phyloP scores from a whole-genome alignment of 441 rosid genomes.

The Isatis lusitanica region DNA sequence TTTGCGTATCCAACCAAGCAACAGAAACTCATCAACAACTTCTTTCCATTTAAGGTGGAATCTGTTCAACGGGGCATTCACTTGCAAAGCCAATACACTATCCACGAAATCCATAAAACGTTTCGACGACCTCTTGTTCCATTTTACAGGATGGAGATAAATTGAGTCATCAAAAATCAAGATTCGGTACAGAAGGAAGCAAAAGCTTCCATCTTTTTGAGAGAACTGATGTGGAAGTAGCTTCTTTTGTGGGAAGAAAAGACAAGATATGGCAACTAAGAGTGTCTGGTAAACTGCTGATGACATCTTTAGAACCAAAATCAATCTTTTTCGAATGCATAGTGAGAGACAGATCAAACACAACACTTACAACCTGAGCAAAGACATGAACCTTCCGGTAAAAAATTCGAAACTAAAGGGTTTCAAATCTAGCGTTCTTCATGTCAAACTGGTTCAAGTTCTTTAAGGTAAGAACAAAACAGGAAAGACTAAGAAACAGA shows the following conservation, averaged over 20 bases:
- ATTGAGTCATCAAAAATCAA: not conserved
- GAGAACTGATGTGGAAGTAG: conserved; percentile 15
- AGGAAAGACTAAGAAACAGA: no score
- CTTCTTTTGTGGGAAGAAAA: conserved; percentile 15
- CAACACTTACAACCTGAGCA: not conserved
- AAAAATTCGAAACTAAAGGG: not conserved
- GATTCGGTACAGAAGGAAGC: not conserved
- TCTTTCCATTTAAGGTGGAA: not conserved
- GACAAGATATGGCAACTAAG: conserved; percentile 7
- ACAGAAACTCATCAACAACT: not conserved
- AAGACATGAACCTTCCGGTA: not conserved
- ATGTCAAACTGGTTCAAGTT: conserved; percentile 2
- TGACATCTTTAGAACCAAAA: not conserved
- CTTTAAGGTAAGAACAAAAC: no score
- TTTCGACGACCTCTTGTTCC: not conserved
- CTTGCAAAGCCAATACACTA: conserved; percentile 4
- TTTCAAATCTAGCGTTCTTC: not conserved
- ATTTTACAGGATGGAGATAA: no score
- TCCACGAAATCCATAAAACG: conserved; percentile 14
- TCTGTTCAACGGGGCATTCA: not conserved
- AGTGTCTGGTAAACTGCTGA: not conserved
- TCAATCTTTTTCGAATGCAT: not conserved
- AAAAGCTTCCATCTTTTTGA: conserved; percentile 17
- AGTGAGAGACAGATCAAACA: not conserved
- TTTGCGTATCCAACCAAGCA: not conserved